Base-by-base conservation (phyloP, 2,329 filamentous ascomycete genomes). In the Dryadomyces quercus-mongolicae region DNA sequence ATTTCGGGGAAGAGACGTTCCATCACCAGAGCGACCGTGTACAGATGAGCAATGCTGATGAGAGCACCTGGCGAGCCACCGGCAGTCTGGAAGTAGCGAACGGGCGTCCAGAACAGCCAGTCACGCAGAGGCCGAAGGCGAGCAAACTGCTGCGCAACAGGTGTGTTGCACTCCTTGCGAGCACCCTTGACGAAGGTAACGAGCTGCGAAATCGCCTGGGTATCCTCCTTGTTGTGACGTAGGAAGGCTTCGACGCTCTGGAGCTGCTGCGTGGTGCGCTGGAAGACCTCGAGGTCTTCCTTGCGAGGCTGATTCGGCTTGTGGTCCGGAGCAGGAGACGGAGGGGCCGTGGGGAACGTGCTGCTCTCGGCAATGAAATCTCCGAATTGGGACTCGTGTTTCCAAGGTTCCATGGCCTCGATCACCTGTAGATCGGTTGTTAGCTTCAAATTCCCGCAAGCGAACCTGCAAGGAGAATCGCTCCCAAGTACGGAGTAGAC, bases 61-160 rank as follows among this genome's bases (percentile, higher is more conserved):
- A 96, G 76, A 1, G 89, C 85, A 56, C 81, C 87, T 22, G 87
- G 79, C 60, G 92, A 89, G 40, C 81, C 81, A 51, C 85, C 82
- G 49, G 84, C 86, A 59, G 84, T 82, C 65, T 92, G 85, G 25
- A 96, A 77, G 62, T 91, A 85, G 60, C 84, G 82, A 38, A 95
- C 84, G 1, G 93, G 93, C 54, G 95, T 81, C 90, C 92, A 97
- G 70, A 97, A 95, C 16, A 97, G 80, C 90, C 92, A 96, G 61
- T 88, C 87, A 54, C 91, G 81, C 56, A 98, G 78, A 10, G 88
- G 85, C 59, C 94, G 91, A 12, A 97, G 80, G 59, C 91, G 86
- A 63, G 90, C 86, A 66, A 96, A 97, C 64, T 95, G 88, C 65
- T 94, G 84, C 22, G 90, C 82, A 22, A 83, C 81, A 59, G 86